Conservation (phyloP, 2,329 filamentous ascomycete genomes). For the Colletotrichum cuscutae region DNA sequence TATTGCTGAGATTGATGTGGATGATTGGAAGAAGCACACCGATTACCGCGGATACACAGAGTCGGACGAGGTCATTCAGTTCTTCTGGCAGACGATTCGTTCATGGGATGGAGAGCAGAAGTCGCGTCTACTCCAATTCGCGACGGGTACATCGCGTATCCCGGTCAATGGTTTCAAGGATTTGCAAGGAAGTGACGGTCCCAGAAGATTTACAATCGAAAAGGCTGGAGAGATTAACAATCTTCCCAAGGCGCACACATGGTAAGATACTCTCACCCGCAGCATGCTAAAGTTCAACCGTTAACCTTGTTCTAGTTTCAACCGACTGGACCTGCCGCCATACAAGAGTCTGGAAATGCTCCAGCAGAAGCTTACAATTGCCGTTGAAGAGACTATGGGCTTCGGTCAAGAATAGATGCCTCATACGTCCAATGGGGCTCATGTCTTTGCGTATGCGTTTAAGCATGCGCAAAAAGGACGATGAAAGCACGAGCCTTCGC, state of each 20-base stretch:
- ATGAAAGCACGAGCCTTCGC: neutral
- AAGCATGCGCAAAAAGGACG: neutral
- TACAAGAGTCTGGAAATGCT: slow-evolving; percentile 91
- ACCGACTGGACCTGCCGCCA: slow-evolving; percentile 91
- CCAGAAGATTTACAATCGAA: slow-evolving; percentile 95
- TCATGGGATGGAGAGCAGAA: slow-evolving; percentile 99
- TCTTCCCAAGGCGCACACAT: slow-evolving; percentile 96
- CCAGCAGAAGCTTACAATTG: slow-evolving; percentile 91
- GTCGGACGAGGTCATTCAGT: slow-evolving; percentile 94
- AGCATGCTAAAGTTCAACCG: slow-evolving; percentile 4
- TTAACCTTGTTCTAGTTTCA: slow-evolving; percentile 74
- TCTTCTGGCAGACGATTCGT: slow-evolving; percentile 98
- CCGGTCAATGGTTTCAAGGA: slow-evolving; percentile 99
- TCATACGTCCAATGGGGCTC: neutral
- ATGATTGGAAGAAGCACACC: slow-evolving; percentile 99
- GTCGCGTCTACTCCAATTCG: slow-evolving; percentile 94
- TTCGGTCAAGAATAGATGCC: slow-evolving; percentile 90
- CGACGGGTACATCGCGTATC: slow-evolving; percentile 96
- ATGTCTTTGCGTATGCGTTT: neutral
- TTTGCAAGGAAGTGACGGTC: slow-evolving; percentile 95
- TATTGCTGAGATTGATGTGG: slow-evolving; percentile 99
- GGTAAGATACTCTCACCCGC: slow-evolving; percentile 67
- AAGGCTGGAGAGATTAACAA: slow-evolving; percentile 93
- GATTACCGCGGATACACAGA: slow-evolving; percentile 99
- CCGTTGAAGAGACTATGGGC: slow-evolving; percentile 98